Evolutionary conservation across 352 stramenopile genomes (phyloP).

Genomic region (Pythium aristosporum): DNA sequence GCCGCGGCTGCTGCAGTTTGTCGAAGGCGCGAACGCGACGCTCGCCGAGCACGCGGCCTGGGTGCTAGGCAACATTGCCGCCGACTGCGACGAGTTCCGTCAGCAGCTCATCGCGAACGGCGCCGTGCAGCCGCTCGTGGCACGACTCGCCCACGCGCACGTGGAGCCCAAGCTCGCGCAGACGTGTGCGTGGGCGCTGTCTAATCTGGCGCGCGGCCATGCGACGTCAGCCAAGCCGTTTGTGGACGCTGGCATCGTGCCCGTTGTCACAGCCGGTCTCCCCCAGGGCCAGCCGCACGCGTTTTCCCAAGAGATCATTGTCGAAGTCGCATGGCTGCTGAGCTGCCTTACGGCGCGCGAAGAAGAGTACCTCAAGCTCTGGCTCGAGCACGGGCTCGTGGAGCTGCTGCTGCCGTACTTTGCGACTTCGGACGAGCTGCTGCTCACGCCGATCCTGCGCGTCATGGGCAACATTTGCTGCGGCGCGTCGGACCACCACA

Average conservation of each 20-base stretch:
- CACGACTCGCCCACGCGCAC: conserved; percentile 32
- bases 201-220: conserved; percentile 78
- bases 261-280: conserved; percentile 44
- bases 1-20: conserved; percentile 67
- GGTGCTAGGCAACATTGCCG: conserved; percentile 84
- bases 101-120: conserved; percentile 72
- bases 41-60: conserved; percentile 78
- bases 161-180: conserved; percentile 40
- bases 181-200: conserved; percentile 74
- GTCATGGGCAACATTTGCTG: conserved; percentile 84
- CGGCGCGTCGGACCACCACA: conserved; percentile 62
- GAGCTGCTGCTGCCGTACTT: conserved; percentile 62
- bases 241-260: conserved; percentile 64
- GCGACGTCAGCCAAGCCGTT: conserved; percentile 77
- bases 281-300: conserved; percentile 23
- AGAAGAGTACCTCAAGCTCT: conserved; percentile 61
- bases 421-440: conserved; percentile 48
- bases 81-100: conserved; percentile 83
- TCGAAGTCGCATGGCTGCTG: conserved; percentile 85
- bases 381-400: conserved; percentile 60
- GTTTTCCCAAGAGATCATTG: conserved; percentile 53
- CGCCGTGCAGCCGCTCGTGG: conserved; percentile 48
- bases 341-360: conserved; percentile 86
- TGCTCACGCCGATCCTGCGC: conserved; percentile 74
- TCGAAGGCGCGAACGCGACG: conserved; percentile 51